phyloP scores from a whole-genome alignment of 108 stramenopile genomes.

The Stephanodiscus minutulus region DNA sequence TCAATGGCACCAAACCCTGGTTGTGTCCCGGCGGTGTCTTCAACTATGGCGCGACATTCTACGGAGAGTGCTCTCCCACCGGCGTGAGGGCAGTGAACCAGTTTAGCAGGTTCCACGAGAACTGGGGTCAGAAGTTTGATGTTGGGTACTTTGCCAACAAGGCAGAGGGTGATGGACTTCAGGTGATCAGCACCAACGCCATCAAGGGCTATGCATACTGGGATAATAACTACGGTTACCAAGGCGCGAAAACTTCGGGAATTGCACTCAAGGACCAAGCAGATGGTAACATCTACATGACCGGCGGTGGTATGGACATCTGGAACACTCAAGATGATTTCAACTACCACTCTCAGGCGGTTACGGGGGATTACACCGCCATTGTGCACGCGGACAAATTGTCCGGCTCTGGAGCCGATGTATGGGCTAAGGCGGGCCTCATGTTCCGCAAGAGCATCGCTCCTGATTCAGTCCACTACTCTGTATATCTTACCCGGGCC shows the following conservation, averaged over 20 bases:
- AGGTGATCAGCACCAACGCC: neutral
- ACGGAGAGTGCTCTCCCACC: slow-evolving; percentile 35
- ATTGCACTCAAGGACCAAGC: neutral
- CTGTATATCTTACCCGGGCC: neutral
- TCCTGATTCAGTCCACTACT: neutral
- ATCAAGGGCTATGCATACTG: neutral
- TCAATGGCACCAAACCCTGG: slow-evolving; percentile 36
- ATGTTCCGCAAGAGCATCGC: slow-evolving; percentile 25
- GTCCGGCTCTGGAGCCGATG: neutral
- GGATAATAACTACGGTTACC: neutral
- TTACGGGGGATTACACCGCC: slow-evolving; percentile 21
- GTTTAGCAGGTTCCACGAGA: neutral
- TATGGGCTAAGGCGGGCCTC: slow-evolving; percentile 34
- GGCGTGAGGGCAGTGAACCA: slow-evolving; percentile 14
- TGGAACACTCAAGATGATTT: slow-evolving; percentile 25
- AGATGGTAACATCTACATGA: slow-evolving; percentile 21
- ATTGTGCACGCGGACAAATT: slow-evolving; percentile 11
- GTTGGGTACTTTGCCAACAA: slow-evolving; percentile 37
- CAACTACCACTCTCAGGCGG: slow-evolving; percentile 20
- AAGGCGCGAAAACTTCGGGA: neutral
- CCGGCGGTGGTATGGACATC: slow-evolving; percentile 28
- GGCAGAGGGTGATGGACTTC: slow-evolving; percentile 7
- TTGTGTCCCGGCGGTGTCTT: slow-evolving; percentile 28
- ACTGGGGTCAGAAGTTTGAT: neutral
- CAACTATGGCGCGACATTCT: slow-evolving; percentile 21